Evolutionary conservation across 2,329 filamentous ascomycete genomes (phyloP).

Genomic region (Talaromyces sp.): DNA sequence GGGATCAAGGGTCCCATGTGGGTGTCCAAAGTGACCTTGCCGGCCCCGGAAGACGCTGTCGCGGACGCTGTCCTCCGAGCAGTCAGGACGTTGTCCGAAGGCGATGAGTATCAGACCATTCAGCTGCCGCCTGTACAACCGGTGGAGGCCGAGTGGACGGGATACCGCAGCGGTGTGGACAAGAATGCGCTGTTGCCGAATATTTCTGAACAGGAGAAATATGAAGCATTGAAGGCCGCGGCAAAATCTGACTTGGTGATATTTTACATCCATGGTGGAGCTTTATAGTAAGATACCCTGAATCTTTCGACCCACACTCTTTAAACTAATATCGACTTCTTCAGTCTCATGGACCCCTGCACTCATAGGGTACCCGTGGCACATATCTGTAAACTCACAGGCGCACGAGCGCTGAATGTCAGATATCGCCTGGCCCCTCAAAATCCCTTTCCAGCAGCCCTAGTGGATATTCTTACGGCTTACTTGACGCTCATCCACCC

Average conservation of each 20-base stretch:
- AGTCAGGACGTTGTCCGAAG: constrained; percentile 36
- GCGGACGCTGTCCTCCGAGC: constrained; percentile 37
- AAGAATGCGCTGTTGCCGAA: constrained; percentile 38
- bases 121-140: constrained; percentile 33
- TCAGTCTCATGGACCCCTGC: constrained; percentile 44
- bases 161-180: constrained; percentile 38
- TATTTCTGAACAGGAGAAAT: constrained; percentile 43
- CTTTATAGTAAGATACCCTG: constrained; percentile 38
- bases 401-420: constrained; percentile 42
- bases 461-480: constrained; percentile 46
- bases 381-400: constrained; percentile 38
- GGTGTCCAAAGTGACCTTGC: constrained; percentile 68
- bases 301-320: not conserved
- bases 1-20: constrained; percentile 76
- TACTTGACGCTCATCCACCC: constrained; percentile 47
- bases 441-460: constrained; percentile 45
- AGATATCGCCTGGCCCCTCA: constrained; percentile 48
- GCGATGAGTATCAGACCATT: constrained; percentile 36
- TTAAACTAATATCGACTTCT: not conserved
- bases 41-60: constrained; percentile 51
- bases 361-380: constrained; percentile 38
- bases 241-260: constrained; percentile 40
- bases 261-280: constrained; percentile 48
- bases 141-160: constrained; percentile 48
- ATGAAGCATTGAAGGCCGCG: constrained; percentile 38